A percentile compares a stretch with the other conserved stretches of the same genome.
Evolutionary conservation across 257 asterid species (phyloP).

Genomic region (Cynanchum wilfordii): DNA sequence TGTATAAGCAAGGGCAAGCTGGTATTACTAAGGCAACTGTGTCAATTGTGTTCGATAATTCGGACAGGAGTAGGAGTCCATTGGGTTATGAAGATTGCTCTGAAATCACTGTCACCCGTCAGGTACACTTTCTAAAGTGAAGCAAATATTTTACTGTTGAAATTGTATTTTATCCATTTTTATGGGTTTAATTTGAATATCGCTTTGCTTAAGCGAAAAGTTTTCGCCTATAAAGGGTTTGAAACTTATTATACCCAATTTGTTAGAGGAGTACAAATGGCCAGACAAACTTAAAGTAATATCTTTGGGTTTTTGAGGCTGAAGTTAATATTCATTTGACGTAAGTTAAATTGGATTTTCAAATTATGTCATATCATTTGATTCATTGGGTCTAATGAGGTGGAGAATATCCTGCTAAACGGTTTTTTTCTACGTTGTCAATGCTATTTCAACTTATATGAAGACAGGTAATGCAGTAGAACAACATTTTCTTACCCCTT

Average conservation of each 20-base stretch:
- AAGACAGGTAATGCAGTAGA: background rate
- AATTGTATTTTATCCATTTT: background rate
- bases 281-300: background rate
- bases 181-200: background rate
- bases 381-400: background rate
- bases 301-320: background rate
- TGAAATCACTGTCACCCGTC: constrained; percentile 94
- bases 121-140: constrained; percentile 38
- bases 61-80: constrained; percentile 77
- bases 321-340: background rate
- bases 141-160: background rate
- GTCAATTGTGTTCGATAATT: constrained; percentile 84
- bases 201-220: no score
- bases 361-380: background rate
- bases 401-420: background rate
- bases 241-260: background rate
- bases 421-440: background rate
- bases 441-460: background rate
- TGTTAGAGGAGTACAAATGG: no score
- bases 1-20: constrained; percentile 99
- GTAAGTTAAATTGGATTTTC: background rate
- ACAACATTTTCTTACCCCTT: background rate
- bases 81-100: constrained; percentile 88
- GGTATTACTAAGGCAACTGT: constrained; percentile 98
- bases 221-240: background rate